phyloP scores from a whole-genome alignment of 2,329 filamentous ascomycete species.

The Penicillium brasilianum region DNA sequence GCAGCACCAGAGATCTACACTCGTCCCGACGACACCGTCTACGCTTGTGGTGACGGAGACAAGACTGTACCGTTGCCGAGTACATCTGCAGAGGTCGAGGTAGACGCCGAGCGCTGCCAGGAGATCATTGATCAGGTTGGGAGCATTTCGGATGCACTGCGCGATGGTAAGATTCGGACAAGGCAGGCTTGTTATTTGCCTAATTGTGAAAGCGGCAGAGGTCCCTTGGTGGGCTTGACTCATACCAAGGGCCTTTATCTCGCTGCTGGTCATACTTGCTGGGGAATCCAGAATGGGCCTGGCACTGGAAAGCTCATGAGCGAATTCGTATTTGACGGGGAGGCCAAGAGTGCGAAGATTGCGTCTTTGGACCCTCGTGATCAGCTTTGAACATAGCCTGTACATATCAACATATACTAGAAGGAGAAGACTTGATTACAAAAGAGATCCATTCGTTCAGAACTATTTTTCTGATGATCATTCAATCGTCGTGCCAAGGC shows the following conservation, averaged over 20 bases:
- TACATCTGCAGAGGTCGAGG: constrained; percentile 74
- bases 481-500: background rate
- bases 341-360: constrained; percentile 70
- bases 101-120: constrained; percentile 77
- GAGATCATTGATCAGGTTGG: constrained; percentile 81
- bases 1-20: constrained; percentile 94
- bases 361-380: constrained; percentile 69
- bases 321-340: constrained; percentile 76
- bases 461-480: constrained; percentile 1
- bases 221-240: constrained; percentile 79
- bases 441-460: background rate
- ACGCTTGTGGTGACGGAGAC: constrained; percentile 93
- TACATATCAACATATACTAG: background rate
- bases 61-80: constrained; percentile 73
- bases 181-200: constrained; percentile 95
- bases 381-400: constrained; percentile 45
- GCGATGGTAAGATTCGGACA: constrained; percentile 70
- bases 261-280: constrained; percentile 92
- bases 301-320: constrained; percentile 82
- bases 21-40: constrained; percentile 84
- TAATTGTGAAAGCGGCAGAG: constrained; percentile 66
- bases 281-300: constrained; percentile 96
- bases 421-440: no score
- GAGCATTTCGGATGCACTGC: constrained; percentile 61
- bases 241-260: constrained; percentile 75